phyloP scores from a whole-genome alignment of 148 eudicot species.

The Selenicereus undatus region DNA sequence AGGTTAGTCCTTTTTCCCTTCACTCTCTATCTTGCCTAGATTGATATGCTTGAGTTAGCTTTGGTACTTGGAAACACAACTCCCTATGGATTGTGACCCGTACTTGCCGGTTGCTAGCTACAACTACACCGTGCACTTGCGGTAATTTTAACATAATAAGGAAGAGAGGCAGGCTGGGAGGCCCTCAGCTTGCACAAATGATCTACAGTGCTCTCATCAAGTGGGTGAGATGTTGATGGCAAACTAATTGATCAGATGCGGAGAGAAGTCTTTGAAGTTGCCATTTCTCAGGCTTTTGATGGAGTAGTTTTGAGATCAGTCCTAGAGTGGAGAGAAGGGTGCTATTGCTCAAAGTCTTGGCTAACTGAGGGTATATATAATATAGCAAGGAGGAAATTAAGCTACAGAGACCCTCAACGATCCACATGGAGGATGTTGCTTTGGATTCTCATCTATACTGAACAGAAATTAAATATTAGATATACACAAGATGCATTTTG shows the following conservation, averaged over 20 bases:
- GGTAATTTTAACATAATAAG: too few relatives aligned
- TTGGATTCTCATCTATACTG: neutral
- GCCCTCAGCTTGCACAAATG: neutral
- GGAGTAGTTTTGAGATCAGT: neutral
- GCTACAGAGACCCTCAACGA: neutral
- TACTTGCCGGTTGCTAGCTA: too few relatives aligned
- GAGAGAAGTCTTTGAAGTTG: neutral
- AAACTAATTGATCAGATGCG: conserved; percentile 5
- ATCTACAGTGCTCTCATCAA: neutral
- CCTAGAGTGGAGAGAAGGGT: neutral
- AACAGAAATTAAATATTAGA: neutral
- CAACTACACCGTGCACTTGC: too few relatives aligned
- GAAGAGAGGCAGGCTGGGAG: neutral
- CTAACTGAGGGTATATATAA: neutral
- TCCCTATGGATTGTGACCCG: too few relatives aligned
- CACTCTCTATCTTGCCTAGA: too few relatives aligned
- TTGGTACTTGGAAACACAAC: too few relatives aligned
- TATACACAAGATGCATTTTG: neutral
- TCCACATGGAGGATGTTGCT: neutral
- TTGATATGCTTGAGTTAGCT: too few relatives aligned
- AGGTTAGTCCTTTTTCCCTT: too few relatives aligned
- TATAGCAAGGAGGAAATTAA: neutral
- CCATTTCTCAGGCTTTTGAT: neutral
- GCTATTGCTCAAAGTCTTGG: neutral
- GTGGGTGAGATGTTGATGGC: conserved; percentile 8